Conservation (phyloP, 441 rosid species). For the Euphorbia celastroides region DNA sequence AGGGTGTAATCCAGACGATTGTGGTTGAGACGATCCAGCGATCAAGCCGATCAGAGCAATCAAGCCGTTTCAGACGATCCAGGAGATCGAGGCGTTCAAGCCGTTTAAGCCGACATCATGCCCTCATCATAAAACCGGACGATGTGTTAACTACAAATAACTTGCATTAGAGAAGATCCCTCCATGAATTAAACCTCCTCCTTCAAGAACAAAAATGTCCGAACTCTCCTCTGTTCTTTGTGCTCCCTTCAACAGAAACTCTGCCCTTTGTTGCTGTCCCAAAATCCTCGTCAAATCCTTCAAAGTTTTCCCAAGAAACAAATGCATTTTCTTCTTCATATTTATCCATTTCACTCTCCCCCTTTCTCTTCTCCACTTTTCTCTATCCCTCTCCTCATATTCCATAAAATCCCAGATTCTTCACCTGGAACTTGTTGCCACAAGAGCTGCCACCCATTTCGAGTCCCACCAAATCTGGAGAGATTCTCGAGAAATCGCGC, state of each 20-base stretch:
- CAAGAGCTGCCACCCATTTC: constrained; percentile 43
- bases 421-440: constrained; percentile 52
- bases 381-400: constrained; percentile 32
- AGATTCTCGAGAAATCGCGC: constrained; percentile 57
- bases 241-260: background rate
- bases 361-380: constrained; percentile 40
- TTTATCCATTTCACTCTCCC: constrained; percentile 44
- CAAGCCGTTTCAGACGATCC: no score
- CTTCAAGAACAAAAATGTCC: background rate
- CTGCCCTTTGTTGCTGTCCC: constrained; percentile 3
- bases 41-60: no score
- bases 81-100: no score
- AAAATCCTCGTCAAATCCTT: constrained; percentile 34
- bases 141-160: no score
- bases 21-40: no score
- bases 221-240: background rate
- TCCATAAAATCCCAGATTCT: constrained; percentile 46
- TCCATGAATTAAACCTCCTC: background rate
- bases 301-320: constrained; percentile 38
- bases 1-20: no score
- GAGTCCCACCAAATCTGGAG: constrained; percentile 59
- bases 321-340: constrained; percentile 35
- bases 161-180: background rate
- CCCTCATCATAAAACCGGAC: no score
- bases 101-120: no score